Conservation (phyloP, 2,329 filamentous ascomycete genomes). For the Fusarium camptoceras region DNA sequence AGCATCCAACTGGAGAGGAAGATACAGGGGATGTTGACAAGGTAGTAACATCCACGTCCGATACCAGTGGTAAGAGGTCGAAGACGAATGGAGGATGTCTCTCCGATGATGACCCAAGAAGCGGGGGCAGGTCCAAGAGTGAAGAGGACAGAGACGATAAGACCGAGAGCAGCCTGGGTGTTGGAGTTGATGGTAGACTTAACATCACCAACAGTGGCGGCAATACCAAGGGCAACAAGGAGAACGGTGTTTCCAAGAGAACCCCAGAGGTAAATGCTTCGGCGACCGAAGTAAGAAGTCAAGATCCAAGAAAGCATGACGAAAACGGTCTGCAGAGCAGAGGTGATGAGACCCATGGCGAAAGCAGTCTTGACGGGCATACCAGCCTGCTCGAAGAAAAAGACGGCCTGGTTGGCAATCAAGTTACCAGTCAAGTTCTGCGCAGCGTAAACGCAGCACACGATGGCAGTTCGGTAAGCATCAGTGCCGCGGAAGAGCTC, state of each 20-base stretch:
- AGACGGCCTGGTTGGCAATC: constrained; percentile 71
- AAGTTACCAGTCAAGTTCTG: constrained; percentile 71
- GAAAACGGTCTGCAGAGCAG: constrained; percentile 69
- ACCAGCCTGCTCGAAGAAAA: constrained; percentile 71
- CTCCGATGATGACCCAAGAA: constrained; percentile 75
- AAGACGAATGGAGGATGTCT: constrained; percentile 74
- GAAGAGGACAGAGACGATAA: constrained; percentile 75
- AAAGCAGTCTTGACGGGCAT: constrained; percentile 67
- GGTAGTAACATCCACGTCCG: constrained; percentile 72
- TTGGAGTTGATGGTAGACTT: constrained; percentile 55
- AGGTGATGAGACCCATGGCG: constrained; percentile 72
- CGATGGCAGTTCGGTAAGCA: constrained; percentile 65
- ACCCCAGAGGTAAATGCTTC: constrained; percentile 73
- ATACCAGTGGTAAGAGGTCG: constrained; percentile 73
- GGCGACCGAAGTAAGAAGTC: constrained; percentile 71
- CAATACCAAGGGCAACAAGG: constrained; percentile 69
- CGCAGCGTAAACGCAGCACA: constrained; percentile 67
- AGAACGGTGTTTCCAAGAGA: constrained; percentile 64
- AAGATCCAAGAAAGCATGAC: constrained; percentile 77
- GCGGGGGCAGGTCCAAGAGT: constrained; percentile 71
- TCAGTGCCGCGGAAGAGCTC: constrained; percentile 68
- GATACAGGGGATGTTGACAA: constrained; percentile 74
- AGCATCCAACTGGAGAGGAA: constrained; percentile 72
- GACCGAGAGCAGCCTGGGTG: constrained; percentile 71
- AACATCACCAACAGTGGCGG: constrained; percentile 60